Evolutionary conservation across 208 protist genomes (phyloP).

Genomic region (Naegleria gruberi): DNA sequence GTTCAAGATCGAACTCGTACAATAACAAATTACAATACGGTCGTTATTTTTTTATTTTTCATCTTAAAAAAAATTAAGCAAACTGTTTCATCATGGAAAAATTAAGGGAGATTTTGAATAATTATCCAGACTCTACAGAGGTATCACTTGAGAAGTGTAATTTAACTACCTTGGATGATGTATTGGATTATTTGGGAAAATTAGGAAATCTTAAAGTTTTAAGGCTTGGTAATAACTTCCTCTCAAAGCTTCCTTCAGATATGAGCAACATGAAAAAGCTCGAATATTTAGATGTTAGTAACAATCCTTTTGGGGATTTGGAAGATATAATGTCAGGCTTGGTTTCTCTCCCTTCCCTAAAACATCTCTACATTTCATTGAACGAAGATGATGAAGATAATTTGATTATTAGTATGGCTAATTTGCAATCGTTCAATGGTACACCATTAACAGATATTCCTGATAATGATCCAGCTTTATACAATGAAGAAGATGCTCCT

Average conservation of each 20-base stretch:
- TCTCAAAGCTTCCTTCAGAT: neutral
- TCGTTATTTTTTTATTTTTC: too few relatives aligned
- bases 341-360: conserved; percentile 44
- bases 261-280: neutral
- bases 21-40: too few relatives aligned
- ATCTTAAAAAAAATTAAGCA: neutral
- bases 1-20: too few relatives aligned
- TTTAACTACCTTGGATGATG: neutral
- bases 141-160: neutral
- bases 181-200: neutral
- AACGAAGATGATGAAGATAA: conserved; percentile 58
- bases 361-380: conserved; percentile 50
- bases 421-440: conserved; percentile 54
- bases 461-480: neutral
- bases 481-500: neutral
- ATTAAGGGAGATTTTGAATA: neutral
- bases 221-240: neutral
- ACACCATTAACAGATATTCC: conserved; percentile 33
- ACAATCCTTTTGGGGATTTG: neutral
- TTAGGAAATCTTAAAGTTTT: neutral
- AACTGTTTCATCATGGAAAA: neutral
- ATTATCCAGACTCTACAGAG: conserved; percentile 15
- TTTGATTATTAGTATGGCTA: conserved; percentile 53
- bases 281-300: neutral
- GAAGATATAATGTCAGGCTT: conserved; percentile 37